Percentiles rank a stretch among this genome's conserved stretches.
phyloP scores from a whole-genome alignment of 495 filamentous ascomycete genomes.

The Xylaria grammica region DNA sequence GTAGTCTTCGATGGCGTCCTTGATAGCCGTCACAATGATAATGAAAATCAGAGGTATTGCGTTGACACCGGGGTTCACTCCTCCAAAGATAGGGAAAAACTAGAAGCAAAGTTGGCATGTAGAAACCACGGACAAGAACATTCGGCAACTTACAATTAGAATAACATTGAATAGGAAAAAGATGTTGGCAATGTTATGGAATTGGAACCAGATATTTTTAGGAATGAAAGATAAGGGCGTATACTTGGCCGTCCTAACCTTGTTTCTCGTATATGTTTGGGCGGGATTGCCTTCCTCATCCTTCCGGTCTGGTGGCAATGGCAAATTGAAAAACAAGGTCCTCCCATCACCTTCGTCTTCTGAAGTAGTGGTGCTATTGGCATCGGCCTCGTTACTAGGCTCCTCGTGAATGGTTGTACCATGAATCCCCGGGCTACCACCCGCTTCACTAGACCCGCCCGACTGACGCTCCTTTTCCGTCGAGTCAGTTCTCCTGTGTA shows the following conservation, averaged over 20 bases:
- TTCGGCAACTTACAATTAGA: conserved; percentile 71
- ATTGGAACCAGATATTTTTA: conserved; percentile 96
- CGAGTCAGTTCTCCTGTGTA: conserved; percentile 65
- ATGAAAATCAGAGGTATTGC: conserved; percentile 94
- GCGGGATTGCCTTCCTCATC: conserved; percentile 82
- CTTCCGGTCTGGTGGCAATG: conserved; percentile 75
- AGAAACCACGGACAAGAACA: conserved; percentile 6
- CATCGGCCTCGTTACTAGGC: conserved; percentile 24
- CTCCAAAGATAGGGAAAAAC: conserved; percentile 97
- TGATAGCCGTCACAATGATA: conserved; percentile 85
- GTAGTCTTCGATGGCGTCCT: conserved; percentile 98
- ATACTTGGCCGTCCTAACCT: conserved; percentile 97
- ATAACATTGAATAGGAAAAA: conserved; percentile 98
- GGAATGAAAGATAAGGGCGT: conserved; percentile 96
- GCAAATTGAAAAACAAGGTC: conserved; percentile 82
- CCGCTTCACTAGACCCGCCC: conserved; percentile 41
- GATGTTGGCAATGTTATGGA: conserved; percentile 98
- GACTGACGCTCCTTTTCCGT: conserved; percentile 79
- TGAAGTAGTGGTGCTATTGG: conserved; percentile 32
- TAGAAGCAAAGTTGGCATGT: conserved; percentile 44
- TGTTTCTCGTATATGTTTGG: conserved; percentile 81
- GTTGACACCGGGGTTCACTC: conserved; percentile 85
- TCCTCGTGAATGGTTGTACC: conserved; percentile 41
- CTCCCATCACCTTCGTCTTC: conserved; percentile 39
- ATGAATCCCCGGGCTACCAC: conserved; percentile 50